Evolutionary conservation across 805 yeast genomes (phyloP).

Genomic region (Spathaspora sp.): DNA sequence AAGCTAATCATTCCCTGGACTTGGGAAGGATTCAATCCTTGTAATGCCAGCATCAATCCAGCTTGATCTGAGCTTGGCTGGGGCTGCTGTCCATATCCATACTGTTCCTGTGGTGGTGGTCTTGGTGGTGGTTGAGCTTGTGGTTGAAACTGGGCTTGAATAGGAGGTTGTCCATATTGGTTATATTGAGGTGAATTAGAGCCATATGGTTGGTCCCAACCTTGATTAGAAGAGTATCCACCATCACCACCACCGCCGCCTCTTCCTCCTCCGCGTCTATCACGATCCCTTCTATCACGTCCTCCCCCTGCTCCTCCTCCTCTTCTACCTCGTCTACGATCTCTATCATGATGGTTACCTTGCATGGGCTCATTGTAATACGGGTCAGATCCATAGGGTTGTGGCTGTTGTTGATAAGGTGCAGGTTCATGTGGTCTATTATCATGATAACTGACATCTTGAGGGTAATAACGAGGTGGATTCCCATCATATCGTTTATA

Average conservation of each 20-base stretch:
- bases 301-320: constrained; percentile 7
- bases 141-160: background rate
- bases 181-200: constrained; percentile 5
- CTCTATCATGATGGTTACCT: constrained; percentile 1
- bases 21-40: constrained; percentile 28
- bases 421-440: constrained; percentile 4
- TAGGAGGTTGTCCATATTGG: constrained; percentile 10
- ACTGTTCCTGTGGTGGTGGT: background rate
- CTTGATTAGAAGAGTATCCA: constrained; percentile 9
- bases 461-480: constrained; percentile 13
- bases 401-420: constrained; percentile 1
- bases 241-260: constrained; percentile 9
- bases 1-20: constrained; percentile 29
- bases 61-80: constrained; percentile 2
- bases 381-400: constrained; percentile 1
- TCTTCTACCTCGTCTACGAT: constrained; percentile 9
- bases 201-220: constrained; percentile 11
- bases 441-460: constrained; percentile 9
- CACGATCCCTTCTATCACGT: constrained; percentile 4
- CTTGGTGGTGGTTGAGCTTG: background rate
- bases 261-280: constrained; percentile 10
- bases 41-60: constrained; percentile 14
- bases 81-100: background rate
- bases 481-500: constrained; percentile 19
- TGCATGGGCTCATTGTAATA: background rate